Evolutionary conservation across 768 basidiomycete genomes (phyloP), one percentile per base, ranked within the genome.

Genomic region (Mycena alexandri): DNA sequence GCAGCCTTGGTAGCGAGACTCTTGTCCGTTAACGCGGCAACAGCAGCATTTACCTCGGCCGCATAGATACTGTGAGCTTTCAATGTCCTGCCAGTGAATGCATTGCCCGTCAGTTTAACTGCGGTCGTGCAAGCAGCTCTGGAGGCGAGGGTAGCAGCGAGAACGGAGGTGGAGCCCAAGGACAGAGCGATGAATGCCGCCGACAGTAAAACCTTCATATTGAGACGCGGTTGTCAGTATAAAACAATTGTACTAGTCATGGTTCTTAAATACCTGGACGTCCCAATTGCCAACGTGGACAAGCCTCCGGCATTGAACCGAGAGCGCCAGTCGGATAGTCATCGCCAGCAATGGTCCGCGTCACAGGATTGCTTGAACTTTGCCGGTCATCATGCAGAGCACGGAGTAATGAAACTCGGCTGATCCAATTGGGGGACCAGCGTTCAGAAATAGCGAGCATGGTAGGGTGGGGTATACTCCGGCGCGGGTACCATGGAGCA

Each of bases 1-100:
- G 74, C 67, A 52, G 81, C 81, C 74, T 82, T 79, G 48, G 81
- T 72, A 29, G 72, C 68, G 41, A 77, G 71, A 46, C 78, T 75
- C 19, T 81, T n/a, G 61, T 81, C 78, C 48, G 76, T 71, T 69
- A 82, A 80, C 36, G 54, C 44, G 12, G 67, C 70, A 42, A 76
- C 79, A 19, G 79, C 82, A 24, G 80, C 78, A 10, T 52, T 61
- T 52, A 83, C 77, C 33, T 56, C 55, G 33, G 38, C 24, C 29
- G 55, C 55, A 21, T 56, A 56, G 55, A 56, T 42, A 38, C 55
- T 56, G 55, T 56, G 55, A 25, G 55, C 55, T 21, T 56, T 56
- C 55, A 56, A 56, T 56, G 55, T 56, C 41, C 55, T 38, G 22
- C 55, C 55, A 56, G 17, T 56, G 55, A 56, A 56, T 56, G 55